Evolutionary conservation across 345 rosid species (phyloP).

Genomic region (Acer campestre): DNA sequence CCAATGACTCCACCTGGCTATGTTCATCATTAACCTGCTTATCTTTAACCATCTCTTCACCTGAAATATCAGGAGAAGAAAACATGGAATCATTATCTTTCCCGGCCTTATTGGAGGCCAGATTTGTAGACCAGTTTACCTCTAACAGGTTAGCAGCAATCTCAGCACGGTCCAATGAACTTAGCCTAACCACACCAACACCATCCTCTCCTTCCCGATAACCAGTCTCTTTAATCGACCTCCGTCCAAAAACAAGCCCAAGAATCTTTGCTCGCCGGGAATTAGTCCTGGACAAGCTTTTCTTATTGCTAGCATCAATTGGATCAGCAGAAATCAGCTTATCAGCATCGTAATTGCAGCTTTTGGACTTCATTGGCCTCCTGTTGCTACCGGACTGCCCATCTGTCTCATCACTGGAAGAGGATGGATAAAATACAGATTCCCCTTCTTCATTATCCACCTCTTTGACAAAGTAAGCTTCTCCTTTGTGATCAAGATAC

Average conservation of each 20-base stretch:
- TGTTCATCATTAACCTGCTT: slow-evolving; percentile 24
- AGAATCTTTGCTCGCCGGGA: slow-evolving; percentile 55
- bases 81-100: slow-evolving; percentile 37
- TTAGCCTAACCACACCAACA: slow-evolving; percentile 37
- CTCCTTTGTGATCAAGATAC: slow-evolving; percentile 87
- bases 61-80: slow-evolving; percentile 21
- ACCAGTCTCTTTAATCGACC: slow-evolving; percentile 42
- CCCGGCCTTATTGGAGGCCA: slow-evolving; percentile 39
- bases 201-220: slow-evolving; percentile 36
- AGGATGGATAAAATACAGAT: slow-evolving; percentile 40
- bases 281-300: slow-evolving; percentile 44
- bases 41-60: slow-evolving; percentile 17
- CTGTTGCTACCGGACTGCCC: slow-evolving; percentile 33
- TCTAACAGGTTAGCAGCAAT: slow-evolving; percentile 88
- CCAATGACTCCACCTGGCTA: slow-evolving; percentile 10
- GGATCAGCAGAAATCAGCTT: slow-evolving; percentile 21
- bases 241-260: slow-evolving; percentile 69
- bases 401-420: slow-evolving; percentile 63
- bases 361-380: slow-evolving; percentile 51
- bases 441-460: slow-evolving; percentile 53
- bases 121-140: slow-evolving; percentile 83
- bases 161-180: slow-evolving; percentile 81
- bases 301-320: slow-evolving; percentile 36
- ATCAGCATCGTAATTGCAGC: slow-evolving; percentile 45
- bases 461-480: slow-evolving; percentile 84